These are phyloP conservation scores for Bertia moriformis DNA, from an alignment of 2,329 filamentous ascomycete species.

Conservation along the genomic window DNA sequence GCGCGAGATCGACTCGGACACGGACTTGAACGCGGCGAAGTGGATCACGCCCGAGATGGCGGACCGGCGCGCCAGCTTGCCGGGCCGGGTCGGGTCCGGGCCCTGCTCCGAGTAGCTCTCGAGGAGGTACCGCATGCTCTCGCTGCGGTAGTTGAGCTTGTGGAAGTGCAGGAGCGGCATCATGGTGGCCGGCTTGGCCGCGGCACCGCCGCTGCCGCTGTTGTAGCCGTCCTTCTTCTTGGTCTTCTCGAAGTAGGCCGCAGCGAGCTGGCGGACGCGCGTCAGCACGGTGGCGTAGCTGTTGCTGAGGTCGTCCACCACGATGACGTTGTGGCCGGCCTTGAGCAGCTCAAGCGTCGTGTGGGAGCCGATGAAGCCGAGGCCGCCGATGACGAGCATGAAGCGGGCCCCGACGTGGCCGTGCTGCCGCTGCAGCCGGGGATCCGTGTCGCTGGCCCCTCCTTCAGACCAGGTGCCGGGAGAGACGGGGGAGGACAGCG, in stretches of 20 bases:
- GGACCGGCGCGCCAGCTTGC: constrained; percentile 15
- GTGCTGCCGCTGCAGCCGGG: no score
- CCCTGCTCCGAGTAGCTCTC: constrained; percentile 16
- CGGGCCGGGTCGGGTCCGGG: constrained; percentile 1
- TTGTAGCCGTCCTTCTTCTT: no score
- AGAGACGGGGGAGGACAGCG: no score
- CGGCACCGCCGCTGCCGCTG: no score
- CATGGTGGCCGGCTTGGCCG: constrained; percentile 6
- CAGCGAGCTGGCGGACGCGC: constrained; percentile 11
- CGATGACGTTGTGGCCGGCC: constrained; percentile 34
- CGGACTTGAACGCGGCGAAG: constrained; percentile 54
- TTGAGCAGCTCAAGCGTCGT: constrained; percentile 37
- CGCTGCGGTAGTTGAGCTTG: constrained; percentile 21
- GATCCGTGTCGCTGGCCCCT: no score
- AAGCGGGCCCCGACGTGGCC: no score
- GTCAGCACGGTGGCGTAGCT: constrained; percentile 16
- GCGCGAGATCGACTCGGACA: constrained; percentile 43
- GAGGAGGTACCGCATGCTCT: constrained; percentile 18
- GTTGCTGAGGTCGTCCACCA: constrained; percentile 29
- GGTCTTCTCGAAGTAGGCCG: constrained; percentile 11
- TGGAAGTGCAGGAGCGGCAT: constrained; percentile 18
- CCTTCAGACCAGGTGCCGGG: no score
- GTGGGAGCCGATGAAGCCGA: constrained; percentile 40
- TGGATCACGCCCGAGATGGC: constrained; percentile 51
- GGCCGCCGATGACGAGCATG: constrained; percentile 34